A percentile compares a stretch with the other conserved stretches of the same genome.
Conservation (phyloP, 306 rosid species). For the Vachellia pachyceras region DNA sequence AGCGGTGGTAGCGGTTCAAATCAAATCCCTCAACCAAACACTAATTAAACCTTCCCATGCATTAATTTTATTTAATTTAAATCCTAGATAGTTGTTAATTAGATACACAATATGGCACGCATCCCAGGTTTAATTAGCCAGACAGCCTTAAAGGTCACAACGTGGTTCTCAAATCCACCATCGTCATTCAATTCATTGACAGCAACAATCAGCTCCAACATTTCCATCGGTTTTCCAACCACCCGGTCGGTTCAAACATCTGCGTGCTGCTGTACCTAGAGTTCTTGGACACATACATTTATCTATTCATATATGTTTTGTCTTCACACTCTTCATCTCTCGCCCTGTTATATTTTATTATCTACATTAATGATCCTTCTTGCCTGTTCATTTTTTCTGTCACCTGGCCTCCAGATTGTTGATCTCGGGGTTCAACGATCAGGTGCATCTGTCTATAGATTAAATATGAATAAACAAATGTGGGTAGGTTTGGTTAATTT, state of each 20-base stretch:
- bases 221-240: slow-evolving; percentile 59
- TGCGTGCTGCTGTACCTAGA: slow-evolving; percentile 11
- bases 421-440: background rate
- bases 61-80: background rate
- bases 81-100: background rate
- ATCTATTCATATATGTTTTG: background rate
- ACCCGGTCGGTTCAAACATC: slow-evolving; percentile 53
- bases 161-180: slow-evolving; percentile 12
- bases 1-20: background rate
- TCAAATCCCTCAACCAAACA: background rate
- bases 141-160: background rate
- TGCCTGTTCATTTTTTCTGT: background rate
- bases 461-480: background rate
- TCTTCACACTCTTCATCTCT: slow-evolving; percentile 27
- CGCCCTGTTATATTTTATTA: background rate
- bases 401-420: background rate
- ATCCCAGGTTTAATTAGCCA: background rate
- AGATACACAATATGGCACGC: background rate
- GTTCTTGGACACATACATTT: background rate
- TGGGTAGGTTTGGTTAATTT: background rate
- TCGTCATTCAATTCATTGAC: slow-evolving; percentile 10
- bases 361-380: no score
- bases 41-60: background rate
- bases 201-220: slow-evolving; percentile 56
- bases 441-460: background rate